Conservation (phyloP, 345 rosid genomes). For the Brassica cretica region DNA sequence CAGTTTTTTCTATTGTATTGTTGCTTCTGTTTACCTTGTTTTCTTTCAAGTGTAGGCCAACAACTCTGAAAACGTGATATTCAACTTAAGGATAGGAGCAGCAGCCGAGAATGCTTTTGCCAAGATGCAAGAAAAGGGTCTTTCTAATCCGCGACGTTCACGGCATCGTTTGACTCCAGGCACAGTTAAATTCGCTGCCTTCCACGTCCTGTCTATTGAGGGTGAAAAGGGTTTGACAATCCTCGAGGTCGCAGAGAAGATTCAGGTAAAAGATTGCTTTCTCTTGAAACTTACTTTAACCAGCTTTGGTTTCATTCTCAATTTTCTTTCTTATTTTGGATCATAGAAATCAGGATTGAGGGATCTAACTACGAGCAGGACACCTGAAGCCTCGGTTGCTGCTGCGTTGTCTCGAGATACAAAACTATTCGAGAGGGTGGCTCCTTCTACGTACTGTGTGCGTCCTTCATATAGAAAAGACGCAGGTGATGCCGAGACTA, state of each 20-base stretch:
- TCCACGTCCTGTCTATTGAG: conserved; percentile 80
- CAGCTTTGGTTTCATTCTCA: not conserved
- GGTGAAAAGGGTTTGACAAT: conserved; percentile 75
- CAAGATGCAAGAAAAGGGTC: conserved; percentile 85
- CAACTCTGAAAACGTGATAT: conserved; percentile 65
- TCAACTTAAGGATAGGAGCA: conserved; percentile 70
- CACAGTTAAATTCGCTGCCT: conserved; percentile 93
- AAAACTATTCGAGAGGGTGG: conserved; percentile 88
- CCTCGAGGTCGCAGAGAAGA: conserved; percentile 86
- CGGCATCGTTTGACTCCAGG: conserved; percentile 95
- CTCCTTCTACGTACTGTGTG: conserved; percentile 95
- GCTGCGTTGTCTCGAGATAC: conserved; percentile 94
- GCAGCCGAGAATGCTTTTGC: conserved; percentile 86
- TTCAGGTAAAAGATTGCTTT: conserved; percentile 58
- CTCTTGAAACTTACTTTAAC: not conserved
- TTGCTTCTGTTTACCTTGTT: conserved; percentile 7
- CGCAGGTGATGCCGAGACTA: conserved; percentile 62
- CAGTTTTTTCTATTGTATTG: not conserved
- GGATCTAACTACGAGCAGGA: conserved; percentile 89
- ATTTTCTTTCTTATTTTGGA: conserved; percentile 15
- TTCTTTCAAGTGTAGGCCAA: conserved; percentile 51
- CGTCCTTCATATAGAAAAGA: conserved; percentile 79
- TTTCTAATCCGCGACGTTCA: conserved; percentile 70
- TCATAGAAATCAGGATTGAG: conserved; percentile 82
- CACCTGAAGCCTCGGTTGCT: conserved; percentile 95